Base-by-base conservation (phyloP, 1,284 basidiomycete species). In the Boletus hoseneyae region DNA sequence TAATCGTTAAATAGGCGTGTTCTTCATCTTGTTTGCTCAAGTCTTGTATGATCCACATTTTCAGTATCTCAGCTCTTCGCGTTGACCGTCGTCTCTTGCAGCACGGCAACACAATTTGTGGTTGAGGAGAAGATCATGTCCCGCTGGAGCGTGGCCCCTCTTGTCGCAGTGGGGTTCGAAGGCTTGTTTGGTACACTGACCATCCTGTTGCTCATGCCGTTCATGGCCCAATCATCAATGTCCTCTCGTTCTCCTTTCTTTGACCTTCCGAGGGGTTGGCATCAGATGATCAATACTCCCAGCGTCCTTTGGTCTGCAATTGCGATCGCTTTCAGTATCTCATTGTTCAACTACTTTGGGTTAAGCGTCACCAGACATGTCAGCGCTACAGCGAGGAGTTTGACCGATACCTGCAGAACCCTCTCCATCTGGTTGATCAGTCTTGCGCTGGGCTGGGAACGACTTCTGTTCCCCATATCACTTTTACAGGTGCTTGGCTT, bases 261-360 rank as follows among this genome's bases (percentile, higher is more conserved):
- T 69, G 94, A 99, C 72, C 80, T 97, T 48, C 79, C 84, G 18
- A 85, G 89, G 50, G 96, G 95, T 34, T 96, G 89, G 85, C 72
- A 82, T 59, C 94, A 99, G 72, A 93, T 96, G 75, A 75, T 93
- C 53, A 70, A 82, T 60, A 90, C 85, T 32, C 84, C 90, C 0
- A 70, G 79, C 15, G 93, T 99, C 21, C 75, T 93, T 41, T 82
- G 81, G 65, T 85, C 87, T 42, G 84, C 83, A 15, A 65, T 96
- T 42, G 87, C 83, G 41, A 91, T 94, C 63, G 89, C 90, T 42
- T 70, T 82, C 63, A 85, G 81, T 52, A 98, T 98, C 57, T 80
- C 92, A n/a, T 72, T 94, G 21, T 99, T 96, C 83, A 99, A 99
- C 74, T 95, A 86, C 70, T 97, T 94, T 62, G 94, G 96, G 6